Evolutionary conservation across 129 eudicot genomes (phyloP).

Genomic region (Artemisia argyi): DNA sequence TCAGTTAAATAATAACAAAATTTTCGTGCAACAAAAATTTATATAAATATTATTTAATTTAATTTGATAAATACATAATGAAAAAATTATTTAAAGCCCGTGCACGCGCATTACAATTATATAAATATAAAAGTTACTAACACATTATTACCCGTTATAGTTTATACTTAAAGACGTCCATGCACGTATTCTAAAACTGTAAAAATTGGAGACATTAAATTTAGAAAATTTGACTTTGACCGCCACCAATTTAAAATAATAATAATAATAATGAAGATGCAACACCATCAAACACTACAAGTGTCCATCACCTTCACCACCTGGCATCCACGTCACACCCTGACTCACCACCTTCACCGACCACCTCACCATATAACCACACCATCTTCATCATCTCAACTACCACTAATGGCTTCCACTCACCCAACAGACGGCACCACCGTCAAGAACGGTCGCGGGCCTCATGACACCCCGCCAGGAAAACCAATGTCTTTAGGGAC

Average conservation of each 20-base stretch:
- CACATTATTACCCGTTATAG: too few species aligned
- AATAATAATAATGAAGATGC: not conserved
- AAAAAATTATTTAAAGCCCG: too few species aligned
- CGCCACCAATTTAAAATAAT: too few species aligned
- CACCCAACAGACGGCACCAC: slow-evolving; percentile 19
- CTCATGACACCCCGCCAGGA: slow-evolving; percentile 45
- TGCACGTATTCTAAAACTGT: too few species aligned
- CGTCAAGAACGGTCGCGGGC: slow-evolving; percentile 20
- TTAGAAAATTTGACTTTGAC: not conserved
- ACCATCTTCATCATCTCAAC: not conserved
- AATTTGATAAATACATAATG: too few species aligned
- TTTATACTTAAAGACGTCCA: too few species aligned
- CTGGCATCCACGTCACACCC: slow-evolving; percentile 25
- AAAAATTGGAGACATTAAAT: too few species aligned
- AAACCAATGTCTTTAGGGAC: slow-evolving; percentile 44
- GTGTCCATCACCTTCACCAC: slow-evolving; percentile 33
- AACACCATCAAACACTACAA: slow-evolving; percentile 21
- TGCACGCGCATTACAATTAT: too few species aligned
- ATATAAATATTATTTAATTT: too few species aligned
- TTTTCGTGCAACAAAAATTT: too few species aligned
- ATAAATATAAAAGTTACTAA: too few species aligned
- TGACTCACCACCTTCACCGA: slow-evolving; percentile 11
- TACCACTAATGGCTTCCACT: slow-evolving; percentile 22
- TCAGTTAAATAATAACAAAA: too few species aligned
- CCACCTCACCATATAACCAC: slow-evolving; percentile 7